Evolutionary conservation across 306 rosid species (phyloP).

Genomic region (Corylus americana): DNA sequence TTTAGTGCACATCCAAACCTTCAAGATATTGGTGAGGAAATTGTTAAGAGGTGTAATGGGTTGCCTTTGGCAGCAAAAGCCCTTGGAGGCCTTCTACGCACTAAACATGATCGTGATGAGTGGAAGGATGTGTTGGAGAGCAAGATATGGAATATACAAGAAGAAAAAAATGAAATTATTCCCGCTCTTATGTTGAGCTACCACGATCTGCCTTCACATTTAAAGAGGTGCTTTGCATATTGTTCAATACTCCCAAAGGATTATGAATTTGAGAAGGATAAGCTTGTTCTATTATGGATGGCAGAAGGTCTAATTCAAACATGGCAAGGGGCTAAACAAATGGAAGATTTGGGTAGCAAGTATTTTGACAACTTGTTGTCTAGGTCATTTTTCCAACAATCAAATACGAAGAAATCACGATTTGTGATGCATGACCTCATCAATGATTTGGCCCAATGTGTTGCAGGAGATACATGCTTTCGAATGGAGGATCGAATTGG

Average conservation of each 20-base stretch:
- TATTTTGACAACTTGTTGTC: too few relatives aligned
- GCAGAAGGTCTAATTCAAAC: too few relatives aligned
- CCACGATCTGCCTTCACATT: not conserved
- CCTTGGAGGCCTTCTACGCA: not conserved
- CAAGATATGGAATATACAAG: not conserved
- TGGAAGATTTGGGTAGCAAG: too few relatives aligned
- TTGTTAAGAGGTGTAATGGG: not conserved
- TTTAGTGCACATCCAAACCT: not conserved
- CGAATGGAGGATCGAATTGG: not conserved
- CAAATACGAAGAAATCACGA: too few relatives aligned
- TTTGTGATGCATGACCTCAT: conserved; percentile 34
- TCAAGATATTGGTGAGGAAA: not conserved
- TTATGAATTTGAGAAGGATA: too few relatives aligned
- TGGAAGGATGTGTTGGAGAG: not conserved
- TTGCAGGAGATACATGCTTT: not conserved
- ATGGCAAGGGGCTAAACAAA: too few relatives aligned
- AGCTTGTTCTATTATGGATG: too few relatives aligned
- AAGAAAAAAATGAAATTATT: not conserved
- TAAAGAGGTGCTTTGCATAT: conserved; percentile 17
- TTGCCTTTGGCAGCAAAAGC: conserved; percentile 3
- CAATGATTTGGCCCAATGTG: conserved; percentile 12
- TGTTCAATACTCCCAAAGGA: not conserved
- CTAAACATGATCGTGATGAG: not conserved
- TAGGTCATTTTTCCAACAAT: too few relatives aligned
- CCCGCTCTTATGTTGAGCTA: conserved; percentile 16